These are phyloP conservation scores for Peronospora belbahrii DNA, from an alignment of 352 stramenopile species.

Conservation along the genomic window DNA sequence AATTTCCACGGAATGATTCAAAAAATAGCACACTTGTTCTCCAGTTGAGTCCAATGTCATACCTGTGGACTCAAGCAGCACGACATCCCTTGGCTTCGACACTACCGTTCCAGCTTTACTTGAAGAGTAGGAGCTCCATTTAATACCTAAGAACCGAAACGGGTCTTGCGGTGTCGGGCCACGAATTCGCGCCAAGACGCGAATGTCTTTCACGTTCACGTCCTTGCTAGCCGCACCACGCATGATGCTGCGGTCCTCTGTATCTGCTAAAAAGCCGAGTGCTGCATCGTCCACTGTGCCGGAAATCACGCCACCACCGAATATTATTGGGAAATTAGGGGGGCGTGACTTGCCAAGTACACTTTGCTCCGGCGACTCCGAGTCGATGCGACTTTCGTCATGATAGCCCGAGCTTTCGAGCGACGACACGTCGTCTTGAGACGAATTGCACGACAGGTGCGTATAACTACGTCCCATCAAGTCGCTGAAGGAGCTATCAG, in stretches of 20 bases:
- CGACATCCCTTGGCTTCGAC: constrained; percentile 14
- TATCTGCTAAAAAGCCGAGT: constrained; percentile 28
- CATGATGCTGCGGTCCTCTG: constrained; percentile 23
- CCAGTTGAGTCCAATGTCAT: constrained; percentile 32
- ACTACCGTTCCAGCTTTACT: constrained; percentile 1
- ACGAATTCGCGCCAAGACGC: constrained; percentile 22
- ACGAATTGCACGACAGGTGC: constrained; percentile 17
- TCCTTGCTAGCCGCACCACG: constrained; percentile 17
- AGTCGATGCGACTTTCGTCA: constrained; percentile 11
- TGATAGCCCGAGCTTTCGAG: constrained; percentile 10
- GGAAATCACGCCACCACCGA: constrained; percentile 21
- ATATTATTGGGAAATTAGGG: constrained; percentile 18
- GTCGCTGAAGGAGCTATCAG: constrained; percentile 21
- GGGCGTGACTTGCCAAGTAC: constrained; percentile 20
- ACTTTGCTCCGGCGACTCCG: constrained; percentile 19
- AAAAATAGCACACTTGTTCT: constrained; percentile 27
- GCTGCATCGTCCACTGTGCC: constrained; percentile 29
- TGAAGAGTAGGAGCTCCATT: constrained; percentile 14
- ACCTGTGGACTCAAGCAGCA: constrained; percentile 30
- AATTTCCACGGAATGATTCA: constrained; percentile 35
- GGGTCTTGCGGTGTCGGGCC: constrained; percentile 20
- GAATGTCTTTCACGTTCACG: constrained; percentile 18
- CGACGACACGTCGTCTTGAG: constrained; percentile 10
- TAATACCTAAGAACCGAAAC: constrained; percentile 22
- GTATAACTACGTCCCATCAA: constrained; percentile 17